Conservation (phyloP, 345 rosid species). For the Brassica napus region Da-Ae NC_063436.1:28005001-28005500, state of each 20-base stretch:
- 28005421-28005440: background rate
- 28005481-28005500: background rate
- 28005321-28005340: background rate
- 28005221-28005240: background rate
- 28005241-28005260: background rate
- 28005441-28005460: background rate
- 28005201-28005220: background rate
- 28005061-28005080: background rate
- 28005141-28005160: background rate
- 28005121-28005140: background rate
- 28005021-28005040: background rate
- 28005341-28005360: background rate
- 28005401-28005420: background rate
- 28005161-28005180: background rate
- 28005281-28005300: background rate
- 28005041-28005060: conserved; percentile 17
- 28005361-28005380: background rate
- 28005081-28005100: background rate
- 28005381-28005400: background rate
- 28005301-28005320: background rate
- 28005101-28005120: background rate
- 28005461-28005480: background rate
- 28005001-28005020: conserved; percentile 43
- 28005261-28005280: background rate
- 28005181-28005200: background rate